Conservation (phyloP, 768 basidiomycete genomes). For the Sutorius australiensis region DNA sequence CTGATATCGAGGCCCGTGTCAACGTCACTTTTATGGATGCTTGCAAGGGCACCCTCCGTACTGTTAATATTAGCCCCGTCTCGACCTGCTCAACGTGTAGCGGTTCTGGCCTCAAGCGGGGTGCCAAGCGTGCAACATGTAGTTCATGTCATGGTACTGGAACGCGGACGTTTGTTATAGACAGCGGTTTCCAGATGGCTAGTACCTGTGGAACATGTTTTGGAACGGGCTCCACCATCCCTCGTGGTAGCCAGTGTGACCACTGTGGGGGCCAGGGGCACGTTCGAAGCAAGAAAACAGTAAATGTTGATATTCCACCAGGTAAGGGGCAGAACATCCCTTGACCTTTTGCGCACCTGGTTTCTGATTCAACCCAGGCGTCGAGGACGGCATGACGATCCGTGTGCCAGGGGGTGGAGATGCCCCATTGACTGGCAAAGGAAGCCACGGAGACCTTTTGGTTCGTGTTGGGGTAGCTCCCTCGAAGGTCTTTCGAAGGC, state of each 20-base stretch:
- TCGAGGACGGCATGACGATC: conserved; percentile 93
- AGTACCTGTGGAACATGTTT: conserved; percentile 81
- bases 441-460: conserved; percentile 77
- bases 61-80: conserved; percentile 74
- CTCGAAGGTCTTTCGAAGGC: conserved; percentile 83
- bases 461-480: conserved; percentile 81
- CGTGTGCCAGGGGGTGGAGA: conserved; percentile 81
- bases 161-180: conserved; percentile 82
- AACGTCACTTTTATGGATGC: conserved; percentile 87
- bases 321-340: conserved; percentile 47
- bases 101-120: conserved; percentile 82
- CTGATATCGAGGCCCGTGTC: conserved; percentile 76
- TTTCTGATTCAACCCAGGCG: conserved; percentile 46
- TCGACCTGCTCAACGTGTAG: conserved; percentile 81
- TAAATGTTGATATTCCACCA: conserved; percentile 81
- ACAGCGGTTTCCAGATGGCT: conserved; percentile 95
- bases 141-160: conserved; percentile 81
- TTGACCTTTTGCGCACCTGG: not conserved
- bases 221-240: conserved; percentile 78
- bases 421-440: conserved; percentile 74
- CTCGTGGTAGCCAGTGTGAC: conserved; percentile 72
- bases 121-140: conserved; percentile 80
- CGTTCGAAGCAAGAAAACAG: conserved; percentile 71
- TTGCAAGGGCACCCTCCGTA: conserved; percentile 82
- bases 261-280: conserved; percentile 86